A percentile compares a stretch with the other conserved stretches of the same genome.
Conservation (phyloP, 345 rosid species). For the Anacardium occidentale region DNA sequence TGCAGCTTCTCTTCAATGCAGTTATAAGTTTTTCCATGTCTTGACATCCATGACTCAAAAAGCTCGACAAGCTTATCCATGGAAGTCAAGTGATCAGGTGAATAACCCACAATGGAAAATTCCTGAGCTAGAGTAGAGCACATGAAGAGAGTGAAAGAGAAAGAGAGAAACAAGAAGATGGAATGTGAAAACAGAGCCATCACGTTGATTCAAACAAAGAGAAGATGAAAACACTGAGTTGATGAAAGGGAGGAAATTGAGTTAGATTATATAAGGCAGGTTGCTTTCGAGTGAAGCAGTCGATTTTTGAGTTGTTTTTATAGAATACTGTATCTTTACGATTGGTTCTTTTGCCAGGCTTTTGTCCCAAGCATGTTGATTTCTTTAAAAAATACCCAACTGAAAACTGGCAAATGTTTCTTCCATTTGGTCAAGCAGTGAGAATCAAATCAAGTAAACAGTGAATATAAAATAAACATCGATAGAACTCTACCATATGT, state of each 20-base stretch:
- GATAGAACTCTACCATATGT: no score
- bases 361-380: slow-evolving; percentile 35
- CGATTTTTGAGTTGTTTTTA: slow-evolving; percentile 22
- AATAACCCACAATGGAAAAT: slow-evolving; percentile 65
- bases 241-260: slow-evolving; percentile 1
- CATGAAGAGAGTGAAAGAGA: slow-evolving; percentile 30
- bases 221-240: slow-evolving; percentile 7
- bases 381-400: neutral
- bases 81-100: slow-evolving; percentile 57
- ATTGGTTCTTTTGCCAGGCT: slow-evolving; percentile 41
- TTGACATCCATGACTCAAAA: slow-evolving; percentile 69
- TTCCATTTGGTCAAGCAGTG: no score
- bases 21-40: slow-evolving; percentile 57
- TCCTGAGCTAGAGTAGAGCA: slow-evolving; percentile 44
- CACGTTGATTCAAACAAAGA: slow-evolving; percentile 4
- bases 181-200: slow-evolving; percentile 45
- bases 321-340: slow-evolving; percentile 41
- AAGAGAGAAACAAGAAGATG: slow-evolving; percentile 29
- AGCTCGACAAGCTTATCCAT: slow-evolving; percentile 55
- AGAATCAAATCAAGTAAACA: no score
- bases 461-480: no score
- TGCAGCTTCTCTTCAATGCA: slow-evolving; percentile 59
- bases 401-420: no score
- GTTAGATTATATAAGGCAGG: slow-evolving; percentile 5
- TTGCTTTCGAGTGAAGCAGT: slow-evolving; percentile 51